Conservation (phyloP, 768 basidiomycete species). For the Lanmaoa pseudosensibilis region DNA sequence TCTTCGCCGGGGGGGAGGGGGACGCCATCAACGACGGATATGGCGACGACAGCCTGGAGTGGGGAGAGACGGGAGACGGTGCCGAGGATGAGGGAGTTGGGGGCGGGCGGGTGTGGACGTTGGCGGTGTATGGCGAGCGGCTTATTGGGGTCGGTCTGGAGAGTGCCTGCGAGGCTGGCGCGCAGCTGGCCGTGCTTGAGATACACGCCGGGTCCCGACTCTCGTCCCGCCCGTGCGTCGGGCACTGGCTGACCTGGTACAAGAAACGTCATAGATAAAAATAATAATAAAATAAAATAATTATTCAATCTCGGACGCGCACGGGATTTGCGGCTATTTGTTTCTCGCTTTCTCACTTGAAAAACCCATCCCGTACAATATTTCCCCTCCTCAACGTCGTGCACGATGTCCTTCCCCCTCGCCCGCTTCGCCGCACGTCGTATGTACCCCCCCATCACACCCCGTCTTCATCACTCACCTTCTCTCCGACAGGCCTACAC, state of each 20-base stretch:
- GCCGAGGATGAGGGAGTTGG: constrained; percentile 79
- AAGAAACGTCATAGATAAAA: constrained; percentile 38
- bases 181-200: constrained; percentile 59
- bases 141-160: constrained; percentile 41
- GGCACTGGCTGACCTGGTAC: constrained; percentile 81
- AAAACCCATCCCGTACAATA: constrained; percentile 21
- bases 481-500: constrained; percentile 63
- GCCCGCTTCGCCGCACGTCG: constrained; percentile 68
- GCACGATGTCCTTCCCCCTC: constrained; percentile 59
- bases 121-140: constrained; percentile 61
- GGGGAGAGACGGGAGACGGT: constrained; percentile 82
- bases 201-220: constrained; percentile 62
- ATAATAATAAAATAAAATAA: constrained; percentile 2
- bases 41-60: constrained; percentile 77
- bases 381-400: constrained; percentile 10
- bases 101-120: constrained; percentile 70
- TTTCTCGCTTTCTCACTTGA: constrained; percentile 7
- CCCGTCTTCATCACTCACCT: not conserved
- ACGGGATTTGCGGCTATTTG: constrained; percentile 32
- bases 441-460: constrained; percentile 38
- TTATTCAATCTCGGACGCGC: constrained; percentile 10
- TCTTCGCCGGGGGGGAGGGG: constrained; percentile 84
- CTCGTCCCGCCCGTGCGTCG: constrained; percentile 47
- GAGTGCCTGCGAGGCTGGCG: constrained; percentile 69
- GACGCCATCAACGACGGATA: constrained; percentile 83